Percentiles rank a stretch among this genome's conserved stretches.
Conservation (phyloP, 495 filamentous ascomycete species). For the Chaetomidium leptoderma region DNA sequence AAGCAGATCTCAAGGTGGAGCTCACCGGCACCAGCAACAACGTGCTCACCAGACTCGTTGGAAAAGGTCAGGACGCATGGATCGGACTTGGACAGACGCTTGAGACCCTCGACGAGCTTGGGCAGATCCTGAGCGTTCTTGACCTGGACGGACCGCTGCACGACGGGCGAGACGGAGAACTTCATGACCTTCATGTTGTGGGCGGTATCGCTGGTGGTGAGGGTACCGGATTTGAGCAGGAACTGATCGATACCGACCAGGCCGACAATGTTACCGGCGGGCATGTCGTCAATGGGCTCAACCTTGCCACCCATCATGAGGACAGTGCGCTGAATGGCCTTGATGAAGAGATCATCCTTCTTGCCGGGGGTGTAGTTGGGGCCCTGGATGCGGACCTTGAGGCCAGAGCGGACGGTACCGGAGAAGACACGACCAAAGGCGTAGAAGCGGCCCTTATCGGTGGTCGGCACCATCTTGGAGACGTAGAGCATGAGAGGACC, state of each 20-base stretch:
- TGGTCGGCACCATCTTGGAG: constrained; percentile 99
- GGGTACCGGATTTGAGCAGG: constrained; percentile 99
- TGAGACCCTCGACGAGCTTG: constrained; percentile 99
- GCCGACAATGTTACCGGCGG: constrained; percentile 98
- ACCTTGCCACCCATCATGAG: constrained; percentile 99
- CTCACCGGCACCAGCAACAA: constrained; percentile 98
- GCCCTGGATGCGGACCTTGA: constrained; percentile 99
- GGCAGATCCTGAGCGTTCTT: constrained; percentile 99
- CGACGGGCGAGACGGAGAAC: constrained; percentile 99
- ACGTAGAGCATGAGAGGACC: constrained; percentile 99
- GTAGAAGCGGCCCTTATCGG: constrained; percentile 99
- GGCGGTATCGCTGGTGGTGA: constrained; percentile 93
- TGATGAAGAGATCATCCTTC: constrained; percentile 99
- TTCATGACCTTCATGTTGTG: constrained; percentile 99
- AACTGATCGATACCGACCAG: constrained; percentile 99
- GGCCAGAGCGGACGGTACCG: constrained; percentile 91
- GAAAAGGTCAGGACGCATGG: constrained; percentile 92
- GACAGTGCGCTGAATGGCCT: constrained; percentile 98
- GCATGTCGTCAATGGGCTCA: constrained; percentile 98
- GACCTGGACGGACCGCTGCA: constrained; percentile 97
- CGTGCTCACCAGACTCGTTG: constrained; percentile 90
- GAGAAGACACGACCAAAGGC: constrained; percentile 99
- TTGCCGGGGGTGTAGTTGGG: constrained; percentile 97
- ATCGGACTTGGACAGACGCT: constrained; percentile 99
- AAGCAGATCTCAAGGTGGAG: constrained; percentile 99